Percentiles rank a stretch among this genome's conserved stretches.
Evolutionary conservation across 805 yeast species (phyloP).

Genomic region (Lachancea kluyveri): DNA sequence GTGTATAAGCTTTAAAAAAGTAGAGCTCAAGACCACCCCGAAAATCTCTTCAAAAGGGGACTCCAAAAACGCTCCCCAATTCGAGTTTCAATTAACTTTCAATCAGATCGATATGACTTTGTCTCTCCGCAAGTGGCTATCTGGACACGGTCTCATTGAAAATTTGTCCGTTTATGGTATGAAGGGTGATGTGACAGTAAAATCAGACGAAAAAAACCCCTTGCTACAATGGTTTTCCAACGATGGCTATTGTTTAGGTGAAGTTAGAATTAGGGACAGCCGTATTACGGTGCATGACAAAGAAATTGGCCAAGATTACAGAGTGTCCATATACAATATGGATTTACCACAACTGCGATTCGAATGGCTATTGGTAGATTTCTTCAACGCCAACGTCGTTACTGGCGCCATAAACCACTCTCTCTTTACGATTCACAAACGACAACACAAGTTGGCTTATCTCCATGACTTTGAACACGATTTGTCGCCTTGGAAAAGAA

Average conservation of each 20-base stretch:
- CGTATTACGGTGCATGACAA: slow-evolving; percentile 22
- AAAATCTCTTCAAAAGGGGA: slow-evolving; percentile 28
- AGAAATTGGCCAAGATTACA: slow-evolving; percentile 19
- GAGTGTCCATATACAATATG: slow-evolving; percentile 57
- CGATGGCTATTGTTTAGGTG: slow-evolving; percentile 36
- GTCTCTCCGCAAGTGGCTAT: slow-evolving; percentile 79
- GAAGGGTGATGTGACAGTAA: slow-evolving; percentile 56
- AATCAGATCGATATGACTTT: slow-evolving; percentile 76
- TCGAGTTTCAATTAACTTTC: slow-evolving; percentile 72
- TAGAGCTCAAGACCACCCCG: slow-evolving; percentile 48
- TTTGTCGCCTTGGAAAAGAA: slow-evolving; percentile 42
- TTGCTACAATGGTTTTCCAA: slow-evolving; percentile 30
- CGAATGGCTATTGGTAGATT: slow-evolving; percentile 53
- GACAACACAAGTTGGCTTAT: slow-evolving; percentile 52
- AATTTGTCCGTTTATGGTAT: slow-evolving; percentile 75
- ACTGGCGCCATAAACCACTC: slow-evolving; percentile 73
- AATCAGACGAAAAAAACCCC: slow-evolving; percentile 27
- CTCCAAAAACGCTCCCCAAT: slow-evolving; percentile 56
- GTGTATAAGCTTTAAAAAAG: slow-evolving; percentile 71
- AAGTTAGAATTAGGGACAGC: slow-evolving; percentile 35
- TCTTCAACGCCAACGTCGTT: slow-evolving; percentile 62
- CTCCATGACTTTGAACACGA: slow-evolving; percentile 34
- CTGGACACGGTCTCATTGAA: slow-evolving; percentile 78
- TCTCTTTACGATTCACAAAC: slow-evolving; percentile 68
- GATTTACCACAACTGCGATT: slow-evolving; percentile 57